phyloP scores from a whole-genome alignment of 2,329 filamentous ascomycete genomes.

The Pseudofabraea citricarpa region DNA sequence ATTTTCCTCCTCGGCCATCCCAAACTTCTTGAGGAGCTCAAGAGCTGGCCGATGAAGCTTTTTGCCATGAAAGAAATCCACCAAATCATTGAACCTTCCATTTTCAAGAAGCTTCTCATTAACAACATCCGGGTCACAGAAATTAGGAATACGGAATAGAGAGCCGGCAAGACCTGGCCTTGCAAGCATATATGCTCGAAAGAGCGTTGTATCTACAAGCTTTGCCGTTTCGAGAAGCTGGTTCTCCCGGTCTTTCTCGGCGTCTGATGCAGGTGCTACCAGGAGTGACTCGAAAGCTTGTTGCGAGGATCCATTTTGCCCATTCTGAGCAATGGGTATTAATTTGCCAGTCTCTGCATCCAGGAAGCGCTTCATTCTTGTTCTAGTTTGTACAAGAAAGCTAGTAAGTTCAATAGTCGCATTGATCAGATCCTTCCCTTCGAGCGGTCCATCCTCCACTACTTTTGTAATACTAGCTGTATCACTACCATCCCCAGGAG shows the following conservation, averaged over 20 bases:
- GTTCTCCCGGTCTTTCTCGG: conserved; percentile 56
- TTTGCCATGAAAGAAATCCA: conserved; percentile 98
- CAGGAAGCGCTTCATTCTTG: conserved; percentile 55
- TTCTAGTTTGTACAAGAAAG: conserved; percentile 82
- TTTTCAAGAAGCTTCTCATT: conserved; percentile 88
- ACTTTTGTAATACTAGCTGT: conserved; percentile 44
- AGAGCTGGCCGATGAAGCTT: conserved; percentile 85
- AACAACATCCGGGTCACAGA: conserved; percentile 92
- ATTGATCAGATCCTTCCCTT: conserved; percentile 78
- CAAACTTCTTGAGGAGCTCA: conserved; percentile 77
- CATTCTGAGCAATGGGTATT: conserved; percentile 39
- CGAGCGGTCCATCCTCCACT: conserved; percentile 49
- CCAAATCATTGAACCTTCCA: conserved; percentile 84
- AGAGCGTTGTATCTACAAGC: conserved; percentile 89
- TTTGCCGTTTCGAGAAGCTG: conserved; percentile 73
- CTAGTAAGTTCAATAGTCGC: conserved; percentile 80
- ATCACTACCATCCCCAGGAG: conserved; percentile 46
- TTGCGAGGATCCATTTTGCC: conserved; percentile 38
- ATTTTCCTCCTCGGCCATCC: conserved; percentile 50
- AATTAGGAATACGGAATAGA: conserved; percentile 92
- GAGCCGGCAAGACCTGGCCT: conserved; percentile 79
- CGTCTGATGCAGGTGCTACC: conserved; percentile 32
- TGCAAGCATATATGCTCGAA: conserved; percentile 92
- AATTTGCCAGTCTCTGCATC: conserved; percentile 59
- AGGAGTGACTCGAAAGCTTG: conserved; percentile 53